Conservation (phyloP, 345 rosid genomes). For the Eucalyptus cladocalyx region DNA sequence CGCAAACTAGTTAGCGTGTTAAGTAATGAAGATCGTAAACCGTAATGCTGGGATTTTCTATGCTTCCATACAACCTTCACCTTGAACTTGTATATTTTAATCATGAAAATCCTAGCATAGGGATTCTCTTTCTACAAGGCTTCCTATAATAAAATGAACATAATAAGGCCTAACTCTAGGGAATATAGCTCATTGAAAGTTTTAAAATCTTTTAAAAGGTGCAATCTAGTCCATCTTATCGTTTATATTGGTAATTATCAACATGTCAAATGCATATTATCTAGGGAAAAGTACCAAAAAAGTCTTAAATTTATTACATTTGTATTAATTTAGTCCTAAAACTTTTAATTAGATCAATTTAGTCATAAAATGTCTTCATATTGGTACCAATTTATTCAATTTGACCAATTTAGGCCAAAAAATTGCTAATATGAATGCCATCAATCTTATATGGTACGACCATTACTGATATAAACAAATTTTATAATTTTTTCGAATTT, state of each 20-base stretch:
- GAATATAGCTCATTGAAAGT: too few relatives aligned
- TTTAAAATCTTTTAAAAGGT: not conserved
- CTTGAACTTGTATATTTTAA: not conserved
- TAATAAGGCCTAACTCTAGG: not conserved
- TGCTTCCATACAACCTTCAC: not conserved
- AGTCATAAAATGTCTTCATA: accelerated
- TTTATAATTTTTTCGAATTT: too few relatives aligned
- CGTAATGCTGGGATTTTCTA: not conserved
- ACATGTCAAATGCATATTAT: not conserved
- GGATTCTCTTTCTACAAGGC: not conserved
- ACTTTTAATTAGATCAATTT: accelerated
- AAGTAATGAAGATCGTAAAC: not conserved
- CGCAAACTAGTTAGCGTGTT: not conserved
- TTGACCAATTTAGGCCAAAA: accelerated
- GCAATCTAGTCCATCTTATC: not conserved
- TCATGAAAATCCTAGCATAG: not conserved
- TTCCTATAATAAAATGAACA: not conserved
- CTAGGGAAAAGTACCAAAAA: accelerated
- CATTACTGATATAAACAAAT: accelerated
- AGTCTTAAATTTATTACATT: accelerated
- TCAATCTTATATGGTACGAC: accelerated
- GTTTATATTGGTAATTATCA: not conserved
- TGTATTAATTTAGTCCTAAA: accelerated
- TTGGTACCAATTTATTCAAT: too few relatives aligned
- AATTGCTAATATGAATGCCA: accelerated